Conservation (phyloP, 2,329 filamentous ascomycete species). For the Trichoderma guizhouense region DNA sequence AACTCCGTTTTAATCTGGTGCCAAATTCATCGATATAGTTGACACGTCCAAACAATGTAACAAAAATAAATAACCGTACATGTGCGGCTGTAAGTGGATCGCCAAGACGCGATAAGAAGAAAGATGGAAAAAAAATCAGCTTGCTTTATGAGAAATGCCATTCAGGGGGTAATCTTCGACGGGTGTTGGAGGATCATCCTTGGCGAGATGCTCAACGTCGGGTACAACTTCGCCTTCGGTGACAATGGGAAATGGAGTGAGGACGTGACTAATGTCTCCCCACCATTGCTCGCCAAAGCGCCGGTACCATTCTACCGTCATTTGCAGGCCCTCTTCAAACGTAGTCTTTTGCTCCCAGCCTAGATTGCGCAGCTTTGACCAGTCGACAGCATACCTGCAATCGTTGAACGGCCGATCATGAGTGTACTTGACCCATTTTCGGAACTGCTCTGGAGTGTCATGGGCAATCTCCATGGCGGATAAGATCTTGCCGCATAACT, state of each 20-base stretch:
- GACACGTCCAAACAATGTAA: not conserved
- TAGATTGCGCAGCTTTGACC: slow-evolving; percentile 61
- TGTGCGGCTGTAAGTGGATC: not conserved
- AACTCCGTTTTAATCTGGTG: slow-evolving; percentile 7
- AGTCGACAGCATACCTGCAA: slow-evolving; percentile 68
- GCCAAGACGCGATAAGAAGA: not conserved
- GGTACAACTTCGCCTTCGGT: slow-evolving; percentile 53
- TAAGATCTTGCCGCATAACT: slow-evolving; percentile 64
- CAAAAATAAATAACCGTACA: not conserved
- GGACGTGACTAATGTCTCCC: slow-evolving; percentile 66
- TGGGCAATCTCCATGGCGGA: slow-evolving; percentile 57
- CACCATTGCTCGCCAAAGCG: slow-evolving; percentile 66
- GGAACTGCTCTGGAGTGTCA: slow-evolving; percentile 49
- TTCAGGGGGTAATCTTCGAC: slow-evolving; percentile 24
- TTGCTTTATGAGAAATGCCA: slow-evolving; percentile 16
- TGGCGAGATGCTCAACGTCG: slow-evolving; percentile 39
- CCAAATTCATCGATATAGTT: not conserved
- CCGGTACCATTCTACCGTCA: slow-evolving; percentile 68
- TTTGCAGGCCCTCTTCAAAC: slow-evolving; percentile 60
- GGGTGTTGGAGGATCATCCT: slow-evolving; percentile 32
- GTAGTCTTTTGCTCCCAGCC: slow-evolving; percentile 67
- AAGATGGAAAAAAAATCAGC: not conserved
- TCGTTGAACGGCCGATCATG: slow-evolving; percentile 78
- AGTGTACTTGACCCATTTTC: slow-evolving; percentile 69
- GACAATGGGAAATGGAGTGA: slow-evolving; percentile 65